Evolutionary conservation across 106 monocot genomes (phyloP), one percentile per base, ranked within the genome.

Genomic region (Dendrobium nobile): DNA sequence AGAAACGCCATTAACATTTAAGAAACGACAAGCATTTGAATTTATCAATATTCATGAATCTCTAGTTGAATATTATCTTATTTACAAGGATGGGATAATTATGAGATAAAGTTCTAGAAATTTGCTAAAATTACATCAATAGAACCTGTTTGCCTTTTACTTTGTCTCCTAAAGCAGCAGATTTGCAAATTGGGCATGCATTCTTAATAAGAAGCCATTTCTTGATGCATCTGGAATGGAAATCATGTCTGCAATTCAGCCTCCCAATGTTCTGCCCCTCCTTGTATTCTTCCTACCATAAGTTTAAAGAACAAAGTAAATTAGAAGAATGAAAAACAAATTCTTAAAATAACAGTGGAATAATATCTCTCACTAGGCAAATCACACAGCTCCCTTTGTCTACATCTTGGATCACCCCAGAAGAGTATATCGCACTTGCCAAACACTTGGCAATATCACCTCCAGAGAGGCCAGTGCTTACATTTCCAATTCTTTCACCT

Each of bases 131-230:
- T 72, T 9, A 72, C 40, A 31, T 27, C 24, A 72, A 40, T 15
- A 75, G 43, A 75, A 75, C 43, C 43, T 75, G 74, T 75, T 75
- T 75, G 4, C 74, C 81, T 72, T 82, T 84, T 17, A 67, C 9
- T 27, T 67, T 24, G 31, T 84, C 84, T 20, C 74, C 79, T n/a
- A 59, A 6, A 22, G 86, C 88, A 27, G 88, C 41, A 24, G 83
- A 78, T 82, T 90, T 92, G 88, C 92, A 92, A 28, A 92, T 85
- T 31, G 92, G 92, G 77, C 92, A 92, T 37, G 82, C 82, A 79
- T 90, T 88, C 83, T 90, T 90, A 37, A 90, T 83, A 55, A 45
- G 77, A 47, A 83, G 65, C 82, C 82, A 83, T 13, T 55, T 78
- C 77, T 83, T 83, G 78, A 83, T 72, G 82, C 87, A 92, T 41